Conservation (phyloP, 805 yeast genomes). For the Saturnispora halmiae region DNA sequence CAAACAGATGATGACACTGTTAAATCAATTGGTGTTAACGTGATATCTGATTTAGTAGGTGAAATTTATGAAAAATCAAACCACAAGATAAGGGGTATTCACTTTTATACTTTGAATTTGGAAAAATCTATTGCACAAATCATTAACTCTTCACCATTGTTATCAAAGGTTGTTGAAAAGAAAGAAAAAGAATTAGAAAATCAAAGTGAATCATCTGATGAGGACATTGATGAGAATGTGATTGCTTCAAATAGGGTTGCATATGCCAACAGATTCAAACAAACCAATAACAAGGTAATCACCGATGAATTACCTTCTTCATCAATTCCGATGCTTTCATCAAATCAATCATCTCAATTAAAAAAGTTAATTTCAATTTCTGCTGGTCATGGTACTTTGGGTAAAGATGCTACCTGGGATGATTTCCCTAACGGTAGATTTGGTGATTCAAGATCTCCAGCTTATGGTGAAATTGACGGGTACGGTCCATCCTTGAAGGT, state of each 20-base stretch:
- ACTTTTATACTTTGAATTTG: constrained; percentile 84
- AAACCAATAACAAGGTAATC: constrained; percentile 25
- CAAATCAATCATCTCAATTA: constrained; percentile 30
- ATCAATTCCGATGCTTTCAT: constrained; percentile 3
- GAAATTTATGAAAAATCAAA: constrained; percentile 44
- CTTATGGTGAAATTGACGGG: constrained; percentile 96
- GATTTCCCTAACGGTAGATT: constrained; percentile 94
- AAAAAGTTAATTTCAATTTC: constrained; percentile 67
- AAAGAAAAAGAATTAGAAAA: constrained; percentile 32
- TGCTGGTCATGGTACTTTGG: constrained; percentile 73
- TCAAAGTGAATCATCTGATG: constrained; percentile 27
- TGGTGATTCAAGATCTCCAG: constrained; percentile 92
- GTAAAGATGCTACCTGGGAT: constrained; percentile 93
- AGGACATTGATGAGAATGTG: constrained; percentile 26
- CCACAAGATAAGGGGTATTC: constrained; percentile 69
- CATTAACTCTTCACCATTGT: constrained; percentile 50
- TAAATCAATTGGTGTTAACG: constrained; percentile 71
- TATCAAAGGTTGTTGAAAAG: constrained; percentile 40
- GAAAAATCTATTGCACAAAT: constrained; percentile 89
- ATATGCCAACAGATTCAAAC: constrained; percentile 26
- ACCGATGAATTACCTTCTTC: constrained; percentile 17
- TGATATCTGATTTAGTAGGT: constrained; percentile 55
- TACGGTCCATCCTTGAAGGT: constrained; percentile 89
- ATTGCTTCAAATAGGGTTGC: constrained; percentile 31
- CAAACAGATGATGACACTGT: constrained; percentile 72